phyloP scores from a whole-genome alignment of 1,284 basidiomycete species.

The Marasmius oreades region DNA sequence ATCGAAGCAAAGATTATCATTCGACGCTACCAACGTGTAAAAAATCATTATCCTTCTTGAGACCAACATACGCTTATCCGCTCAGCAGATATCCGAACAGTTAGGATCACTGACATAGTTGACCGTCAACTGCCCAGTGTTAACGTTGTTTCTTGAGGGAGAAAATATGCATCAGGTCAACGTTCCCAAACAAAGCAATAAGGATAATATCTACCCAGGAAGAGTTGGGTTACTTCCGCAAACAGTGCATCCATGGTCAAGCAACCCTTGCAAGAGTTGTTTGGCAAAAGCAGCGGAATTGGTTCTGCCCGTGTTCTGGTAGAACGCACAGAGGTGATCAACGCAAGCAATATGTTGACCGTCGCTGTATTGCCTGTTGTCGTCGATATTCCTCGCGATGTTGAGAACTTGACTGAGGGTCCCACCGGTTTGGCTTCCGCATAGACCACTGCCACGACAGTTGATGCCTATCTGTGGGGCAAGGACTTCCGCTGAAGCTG shows the following conservation, averaged over 20 bases:
- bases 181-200: background rate
- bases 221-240: background rate
- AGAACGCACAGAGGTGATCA: constrained; percentile 1
- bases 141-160: background rate
- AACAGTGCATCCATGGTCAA: background rate
- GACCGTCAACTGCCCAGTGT: background rate
- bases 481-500: no score
- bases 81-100: background rate
- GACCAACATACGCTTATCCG: no score
- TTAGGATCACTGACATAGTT: background rate
- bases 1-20: no score
- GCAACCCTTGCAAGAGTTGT: constrained; percentile 1
- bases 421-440: background rate
- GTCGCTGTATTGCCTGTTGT: constrained; percentile 2
- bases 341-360: background rate
- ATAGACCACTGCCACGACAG: background rate
- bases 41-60: no score
- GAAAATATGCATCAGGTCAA: background rate
- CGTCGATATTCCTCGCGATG: background rate
- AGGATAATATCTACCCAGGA: background rate
- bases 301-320: background rate
- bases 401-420: background rate
- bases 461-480: background rate
- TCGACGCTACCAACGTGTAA: no score
- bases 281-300: constrained; percentile 1